Evolutionary conservation across 345 rosid genomes (phyloP).

Genomic region (Cardamine chenopodiifolia): DNA sequence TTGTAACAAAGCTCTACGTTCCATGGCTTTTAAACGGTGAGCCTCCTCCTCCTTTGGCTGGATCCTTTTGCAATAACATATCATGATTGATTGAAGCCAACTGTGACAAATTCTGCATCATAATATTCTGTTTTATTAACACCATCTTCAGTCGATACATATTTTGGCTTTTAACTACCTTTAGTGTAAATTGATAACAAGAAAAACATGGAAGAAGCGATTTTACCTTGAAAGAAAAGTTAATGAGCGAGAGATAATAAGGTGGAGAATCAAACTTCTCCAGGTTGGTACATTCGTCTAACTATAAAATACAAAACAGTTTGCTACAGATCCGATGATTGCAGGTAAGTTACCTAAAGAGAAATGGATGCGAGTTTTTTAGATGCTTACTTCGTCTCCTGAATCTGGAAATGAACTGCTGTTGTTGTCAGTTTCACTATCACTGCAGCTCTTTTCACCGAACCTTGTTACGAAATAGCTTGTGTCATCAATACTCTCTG

Average conservation of each 20-base stretch:
- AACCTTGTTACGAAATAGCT: constrained; percentile 76
- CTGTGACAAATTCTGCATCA: constrained; percentile 76
- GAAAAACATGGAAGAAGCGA: background rate
- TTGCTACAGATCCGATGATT: constrained; percentile 3
- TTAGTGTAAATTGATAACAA: background rate
- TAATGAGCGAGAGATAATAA: constrained; percentile 61
- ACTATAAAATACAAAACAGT: constrained; percentile 40
- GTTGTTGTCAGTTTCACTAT: constrained; percentile 45
- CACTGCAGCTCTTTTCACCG: constrained; percentile 48
- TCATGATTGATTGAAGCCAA: constrained; percentile 81
- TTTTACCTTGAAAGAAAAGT: constrained; percentile 83
- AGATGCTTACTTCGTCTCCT: constrained; percentile 59
- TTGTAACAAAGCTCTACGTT: constrained; percentile 40
- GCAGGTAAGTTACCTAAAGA: background rate
- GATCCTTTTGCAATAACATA: constrained; percentile 67
- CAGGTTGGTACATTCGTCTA: constrained; percentile 69
- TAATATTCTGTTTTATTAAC: background rate
- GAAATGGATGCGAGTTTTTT: background rate
- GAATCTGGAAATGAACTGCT: constrained; percentile 46
- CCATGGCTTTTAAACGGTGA: constrained; percentile 54
- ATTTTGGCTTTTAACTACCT: background rate
- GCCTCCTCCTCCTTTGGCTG: constrained; percentile 46
- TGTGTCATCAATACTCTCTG: constrained; percentile 69
- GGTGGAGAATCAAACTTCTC: constrained; percentile 60
- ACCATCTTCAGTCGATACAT: constrained; percentile 8